These are phyloP conservation scores for Barbatosphaeria neglecta DNA, from an alignment of 495 filamentous ascomycete species.

Conservation along the genomic window DNA sequence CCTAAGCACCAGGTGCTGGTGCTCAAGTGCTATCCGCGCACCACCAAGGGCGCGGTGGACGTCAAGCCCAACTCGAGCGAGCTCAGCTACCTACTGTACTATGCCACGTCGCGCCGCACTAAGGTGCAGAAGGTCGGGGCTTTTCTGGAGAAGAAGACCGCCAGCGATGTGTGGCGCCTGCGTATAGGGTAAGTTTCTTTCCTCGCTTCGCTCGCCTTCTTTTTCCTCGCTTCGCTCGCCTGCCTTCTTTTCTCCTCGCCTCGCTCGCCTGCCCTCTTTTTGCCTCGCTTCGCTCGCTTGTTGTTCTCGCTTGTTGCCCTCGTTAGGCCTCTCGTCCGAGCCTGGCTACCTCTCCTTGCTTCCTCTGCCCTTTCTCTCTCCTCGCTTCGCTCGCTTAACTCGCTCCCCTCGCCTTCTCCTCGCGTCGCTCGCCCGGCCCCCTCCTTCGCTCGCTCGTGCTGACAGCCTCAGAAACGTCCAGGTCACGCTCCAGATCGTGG, in stretches of 20 bases:
- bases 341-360: no score
- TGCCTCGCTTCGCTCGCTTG: not conserved
- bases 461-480: conserved; percentile 80
- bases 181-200: conserved; percentile 58
- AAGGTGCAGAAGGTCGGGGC: conserved; percentile 89
- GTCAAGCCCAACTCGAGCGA: conserved; percentile 90
- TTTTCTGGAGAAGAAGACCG: conserved; percentile 83
- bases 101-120: conserved; percentile 80
- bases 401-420: no score
- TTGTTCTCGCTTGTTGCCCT: conserved; percentile 1
- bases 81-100: conserved; percentile 89
- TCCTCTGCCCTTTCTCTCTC: no score
- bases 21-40: conserved; percentile 85
- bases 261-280: not conserved
- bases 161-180: conserved; percentile 70
- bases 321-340: no score
- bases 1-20: conserved; percentile 91
- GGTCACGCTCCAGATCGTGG: conserved; percentile 80
- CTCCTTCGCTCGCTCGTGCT: not conserved
- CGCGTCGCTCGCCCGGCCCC: not conserved
- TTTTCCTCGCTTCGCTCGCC: no score
- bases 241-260: no score
- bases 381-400: no score
- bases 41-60: conserved; percentile 76
- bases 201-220: not conserved